Base-by-base conservation (phyloP, 1,284 basidiomycete species). In the Ustilago xerochloae region DNA sequence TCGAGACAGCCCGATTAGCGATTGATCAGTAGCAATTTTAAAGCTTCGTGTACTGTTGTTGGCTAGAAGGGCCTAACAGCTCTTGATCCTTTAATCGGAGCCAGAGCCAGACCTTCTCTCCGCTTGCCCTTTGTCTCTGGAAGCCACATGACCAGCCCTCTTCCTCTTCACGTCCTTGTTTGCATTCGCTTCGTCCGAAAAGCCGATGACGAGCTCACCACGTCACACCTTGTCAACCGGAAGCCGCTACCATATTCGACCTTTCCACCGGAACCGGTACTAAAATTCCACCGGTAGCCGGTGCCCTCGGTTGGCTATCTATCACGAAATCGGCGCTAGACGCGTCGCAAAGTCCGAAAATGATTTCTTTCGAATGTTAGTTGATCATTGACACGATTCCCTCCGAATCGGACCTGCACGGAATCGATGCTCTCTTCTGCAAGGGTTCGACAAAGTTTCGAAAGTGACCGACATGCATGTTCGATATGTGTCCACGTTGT, bases 241-340 rank as follows among this genome's bases (percentile, higher is more conserved):
- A 43, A 24, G 22, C 26, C 20, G 22, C n/a, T n/a, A n/a, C 30
- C 26, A 16, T 47, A 6, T 4, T 6, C 13, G 28, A 18, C 16
- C 6, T 9, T 50, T 20, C n/a, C 15, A 38, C 49, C 49, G 49
- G 49, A 38, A 8, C 18, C 49, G 49, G 49, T 22, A 33, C 49
- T 22, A 36, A 20, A n/a, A 26, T 26, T 8, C 20, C 1, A 38
- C 35, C 49, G 35, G 32, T 51, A 38, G 22, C 49, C 49, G 35
- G 35, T 47, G 12, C 26, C 9, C 28, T 35, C 8, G 30, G n/a
- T 30, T 22, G 29, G 26, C 32, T 10, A n/a, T n/a, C n/a, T n/a
- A n/a, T n/a, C n/a, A n/a, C n/a, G n/a, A n/a, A n/a, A 33, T 49
- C 47, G 29, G 47, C 47, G 10, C n/a, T 49, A 22, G 10, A 4